A percentile compares a stretch with the other conserved stretches of the same genome.
These are phyloP conservation scores for Euryodendron excelsum DNA, from an alignment of 148 eudicot species.

Conservation along the genomic window DNA sequence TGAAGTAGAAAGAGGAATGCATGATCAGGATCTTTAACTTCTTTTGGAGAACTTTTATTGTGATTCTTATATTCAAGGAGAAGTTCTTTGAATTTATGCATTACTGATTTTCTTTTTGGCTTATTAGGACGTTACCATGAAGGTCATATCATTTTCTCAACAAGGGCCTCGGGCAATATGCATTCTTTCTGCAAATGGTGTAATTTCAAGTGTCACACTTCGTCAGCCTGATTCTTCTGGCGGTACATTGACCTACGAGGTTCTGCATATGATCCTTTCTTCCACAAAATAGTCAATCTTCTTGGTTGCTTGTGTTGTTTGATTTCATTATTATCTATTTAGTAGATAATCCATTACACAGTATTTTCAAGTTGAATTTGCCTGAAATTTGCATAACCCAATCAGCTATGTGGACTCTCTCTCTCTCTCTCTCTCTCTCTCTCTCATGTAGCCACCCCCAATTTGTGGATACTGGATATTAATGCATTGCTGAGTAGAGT, in stretches of 20 bases:
- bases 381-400: neutral
- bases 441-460: no score
- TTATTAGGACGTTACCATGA: conserved; percentile 85
- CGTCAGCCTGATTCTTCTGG: conserved; percentile 97
- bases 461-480: neutral
- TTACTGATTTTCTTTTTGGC: conserved; percentile 11
- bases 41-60: neutral
- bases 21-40: neutral
- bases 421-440: no score
- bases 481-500: neutral
- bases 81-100: neutral
- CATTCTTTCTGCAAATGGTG: conserved; percentile 90
- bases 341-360: neutral
- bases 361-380: neutral
- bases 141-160: conserved; percentile 96
- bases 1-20: neutral
- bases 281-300: neutral
- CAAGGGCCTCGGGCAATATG: conserved; percentile 98
- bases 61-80: neutral
- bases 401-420: neutral
- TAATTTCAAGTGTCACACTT: conserved; percentile 91
- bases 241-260: conserved; percentile 99
- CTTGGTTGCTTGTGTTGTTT: conserved; percentile 10
- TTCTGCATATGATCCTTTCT: conserved; percentile 22
- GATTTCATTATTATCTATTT: neutral